Percentiles rank a stretch among this genome's conserved stretches.
Evolutionary conservation across 345 rosid species (phyloP).

Genomic region (Linum tenue): DNA sequence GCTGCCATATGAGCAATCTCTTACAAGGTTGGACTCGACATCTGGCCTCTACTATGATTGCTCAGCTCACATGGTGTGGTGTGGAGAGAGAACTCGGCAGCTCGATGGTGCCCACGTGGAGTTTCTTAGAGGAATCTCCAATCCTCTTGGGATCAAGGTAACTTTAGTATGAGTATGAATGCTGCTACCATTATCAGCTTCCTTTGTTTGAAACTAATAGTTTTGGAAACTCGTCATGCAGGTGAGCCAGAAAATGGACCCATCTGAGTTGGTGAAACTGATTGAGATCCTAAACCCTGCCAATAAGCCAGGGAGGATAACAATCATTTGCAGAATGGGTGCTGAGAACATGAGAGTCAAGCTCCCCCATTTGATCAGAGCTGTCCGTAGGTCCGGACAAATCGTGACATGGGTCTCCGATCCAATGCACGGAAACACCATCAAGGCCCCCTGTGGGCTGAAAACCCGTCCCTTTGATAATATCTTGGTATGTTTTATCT

Average conservation of each 20-base stretch:
- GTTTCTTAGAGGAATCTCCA: conserved; percentile 25
- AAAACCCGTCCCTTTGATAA: conserved; percentile 25
- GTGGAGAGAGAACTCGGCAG: conserved; percentile 25
- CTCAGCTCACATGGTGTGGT: conserved; percentile 27
- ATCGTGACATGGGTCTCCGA: conserved; percentile 27
- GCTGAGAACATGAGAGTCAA: conserved; percentile 28
- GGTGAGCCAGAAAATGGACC: conserved; percentile 27
- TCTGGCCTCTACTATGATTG: conserved; percentile 23
- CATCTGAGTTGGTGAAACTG: conserved; percentile 21
- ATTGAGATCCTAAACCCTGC: conserved; percentile 20
- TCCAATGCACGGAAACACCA: conserved; percentile 30
- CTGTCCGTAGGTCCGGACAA: conserved; percentile 16
- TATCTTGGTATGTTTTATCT: conserved; percentile 10
- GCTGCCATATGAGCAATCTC: conserved; percentile 24
- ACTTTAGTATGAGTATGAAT: not conserved
- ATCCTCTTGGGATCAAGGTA: conserved; percentile 28
- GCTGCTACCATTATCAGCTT: not conserved
- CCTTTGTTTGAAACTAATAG: not conserved
- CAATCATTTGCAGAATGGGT: conserved; percentile 25
- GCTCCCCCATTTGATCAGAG: conserved; percentile 22
- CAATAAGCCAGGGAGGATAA: conserved; percentile 23
- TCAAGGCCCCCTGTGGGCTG: conserved; percentile 22
- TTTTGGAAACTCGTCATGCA: conserved; percentile 9
- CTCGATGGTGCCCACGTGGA: conserved; percentile 28
- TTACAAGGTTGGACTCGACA: conserved; percentile 25